Base-by-base conservation (phyloP, 192 early-diverging fungal genomes). In the Coemansia sp. region DNA sequence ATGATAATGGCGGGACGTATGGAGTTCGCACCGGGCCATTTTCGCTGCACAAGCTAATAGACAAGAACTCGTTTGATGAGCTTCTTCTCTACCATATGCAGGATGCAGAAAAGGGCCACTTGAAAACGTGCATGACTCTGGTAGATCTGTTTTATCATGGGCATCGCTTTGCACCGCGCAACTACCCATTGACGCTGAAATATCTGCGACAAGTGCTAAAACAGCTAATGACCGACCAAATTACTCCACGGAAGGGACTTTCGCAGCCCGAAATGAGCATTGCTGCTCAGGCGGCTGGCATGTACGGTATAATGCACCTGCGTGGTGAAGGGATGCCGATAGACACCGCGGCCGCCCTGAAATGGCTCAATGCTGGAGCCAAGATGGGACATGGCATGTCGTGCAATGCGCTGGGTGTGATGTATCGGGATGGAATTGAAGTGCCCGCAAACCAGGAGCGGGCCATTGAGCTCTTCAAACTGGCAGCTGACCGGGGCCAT, bases 111-210 rank as follows among this genome's bases (percentile, higher is more conserved):
- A 49, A 64, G 20, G 75, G 75, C 56, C 41, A 63, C 18, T 68
- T 83, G 61, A 76, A 44, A 41, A 49, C 69, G 6, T 23, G 57
- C 81, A 74, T 88, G 42, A 80, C 83, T 33, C 63, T 96, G 7
- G 93, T 88, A n/a, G 82, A 87, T 56, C 60, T 90, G 18, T 91
- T 83, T 75, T 96, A 99, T 76, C 66, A 83, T 26, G 96, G 94
- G 6, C 82, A 81, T 36, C 57, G 60, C 6, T 65, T 67, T 43
- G 70, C 72, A 2, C 52, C 57, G 30, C 64, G 61, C 16, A 70
- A 62, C 59, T 64, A 51, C 31, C n/a, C 47, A 19, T 12, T 20
- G 33, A 51, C 75, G 35, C 43, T 65, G 23, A 41, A n/a, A 19
- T 57, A 70, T 53, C 40, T 78, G 38, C 64, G 58, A n/a, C 31